A percentile compares a stretch with the other conserved stretches of the same genome.
Conservation (phyloP, 2,329 filamentous ascomycete species). For the Nemania abortiva region DNA sequence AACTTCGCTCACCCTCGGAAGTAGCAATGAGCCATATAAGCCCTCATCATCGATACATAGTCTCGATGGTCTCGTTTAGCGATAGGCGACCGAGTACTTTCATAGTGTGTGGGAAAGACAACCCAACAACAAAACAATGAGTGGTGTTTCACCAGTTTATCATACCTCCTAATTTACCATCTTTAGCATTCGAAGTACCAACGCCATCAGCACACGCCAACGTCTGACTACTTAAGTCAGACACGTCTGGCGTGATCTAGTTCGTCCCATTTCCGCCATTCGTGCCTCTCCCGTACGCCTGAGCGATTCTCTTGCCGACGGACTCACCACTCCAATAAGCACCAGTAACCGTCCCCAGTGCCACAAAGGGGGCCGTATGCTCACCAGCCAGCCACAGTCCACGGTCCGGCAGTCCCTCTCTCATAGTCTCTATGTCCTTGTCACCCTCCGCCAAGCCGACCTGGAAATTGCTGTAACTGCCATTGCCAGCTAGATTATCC, state of each 20-base stretch:
- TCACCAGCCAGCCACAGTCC: slow-evolving; percentile 90
- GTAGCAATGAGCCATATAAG: too few species aligned
- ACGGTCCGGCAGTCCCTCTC: slow-evolving; percentile 71
- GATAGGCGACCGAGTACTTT: too few species aligned
- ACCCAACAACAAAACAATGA: too few species aligned
- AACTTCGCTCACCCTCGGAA: too few species aligned
- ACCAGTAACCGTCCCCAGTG: slow-evolving; percentile 87
- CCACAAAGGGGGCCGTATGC: slow-evolving; percentile 91
- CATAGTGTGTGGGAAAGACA: too few species aligned
- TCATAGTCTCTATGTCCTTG: slow-evolving; percentile 74
- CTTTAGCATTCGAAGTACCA: too few species aligned
- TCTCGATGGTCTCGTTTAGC: too few species aligned
- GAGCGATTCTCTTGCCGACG: slow-evolving; percentile 74
- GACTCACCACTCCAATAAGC: slow-evolving; percentile 92
- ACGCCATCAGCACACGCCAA: not conserved
- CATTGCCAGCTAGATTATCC: slow-evolving; percentile 83
- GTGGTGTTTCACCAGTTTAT: too few species aligned
- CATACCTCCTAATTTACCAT: too few species aligned
- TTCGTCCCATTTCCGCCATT: slow-evolving; percentile 33
- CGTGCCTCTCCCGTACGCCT: slow-evolving; percentile 60
- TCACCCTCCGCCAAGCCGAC: slow-evolving; percentile 78
- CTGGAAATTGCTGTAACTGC: slow-evolving; percentile 89
- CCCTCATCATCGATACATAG: too few species aligned
- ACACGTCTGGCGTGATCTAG: slow-evolving; percentile 7
- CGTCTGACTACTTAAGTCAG: not conserved